Conservation (phyloP, 2,329 filamentous ascomycete species). For the Diplodia intermedia region DNA sequence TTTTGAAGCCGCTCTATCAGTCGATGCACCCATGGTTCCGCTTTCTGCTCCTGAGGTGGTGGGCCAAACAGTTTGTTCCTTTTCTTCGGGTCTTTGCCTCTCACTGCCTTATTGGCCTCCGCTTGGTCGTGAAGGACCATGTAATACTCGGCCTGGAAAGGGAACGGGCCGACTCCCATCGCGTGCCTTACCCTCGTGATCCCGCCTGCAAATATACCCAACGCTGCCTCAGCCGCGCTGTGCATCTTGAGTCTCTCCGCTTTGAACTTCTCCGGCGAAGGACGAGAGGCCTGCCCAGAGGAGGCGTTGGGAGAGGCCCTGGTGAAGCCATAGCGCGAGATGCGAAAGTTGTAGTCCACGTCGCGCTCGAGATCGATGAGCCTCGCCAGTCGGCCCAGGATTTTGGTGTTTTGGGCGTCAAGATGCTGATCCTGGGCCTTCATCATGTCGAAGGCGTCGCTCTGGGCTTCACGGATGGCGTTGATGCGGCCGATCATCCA, state of each 20-base stretch:
- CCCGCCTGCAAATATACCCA: background rate
- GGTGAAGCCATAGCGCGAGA: constrained; percentile 18
- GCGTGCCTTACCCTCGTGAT: constrained; percentile 17
- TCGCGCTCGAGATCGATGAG: constrained; percentile 19
- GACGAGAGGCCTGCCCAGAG: background rate
- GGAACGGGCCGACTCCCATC: constrained; percentile 16
- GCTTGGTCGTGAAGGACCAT: constrained; percentile 11
- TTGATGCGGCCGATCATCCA: constrained; percentile 15
- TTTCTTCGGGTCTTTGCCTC: constrained; percentile 15
- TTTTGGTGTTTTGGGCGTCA: constrained; percentile 12
- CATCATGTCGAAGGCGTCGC: background rate
- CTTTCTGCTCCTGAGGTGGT: constrained; percentile 2
- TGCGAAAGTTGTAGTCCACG: constrained; percentile 11
- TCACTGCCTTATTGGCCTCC: constrained; percentile 6
- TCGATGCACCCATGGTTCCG: constrained; percentile 14
- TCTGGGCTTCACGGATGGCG: constrained; percentile 2
- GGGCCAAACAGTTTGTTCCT: background rate
- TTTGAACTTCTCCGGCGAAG: background rate
- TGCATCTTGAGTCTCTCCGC: background rate
- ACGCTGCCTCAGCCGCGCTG: background rate
- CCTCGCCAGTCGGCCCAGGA: background rate
- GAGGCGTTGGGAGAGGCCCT: background rate
- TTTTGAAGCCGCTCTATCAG: background rate
- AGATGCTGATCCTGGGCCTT: background rate
- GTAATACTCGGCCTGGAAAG: constrained; percentile 1